Conservation (phyloP, 2,329 filamentous ascomycete genomes). For the Fusarium dlaminii region DNA sequence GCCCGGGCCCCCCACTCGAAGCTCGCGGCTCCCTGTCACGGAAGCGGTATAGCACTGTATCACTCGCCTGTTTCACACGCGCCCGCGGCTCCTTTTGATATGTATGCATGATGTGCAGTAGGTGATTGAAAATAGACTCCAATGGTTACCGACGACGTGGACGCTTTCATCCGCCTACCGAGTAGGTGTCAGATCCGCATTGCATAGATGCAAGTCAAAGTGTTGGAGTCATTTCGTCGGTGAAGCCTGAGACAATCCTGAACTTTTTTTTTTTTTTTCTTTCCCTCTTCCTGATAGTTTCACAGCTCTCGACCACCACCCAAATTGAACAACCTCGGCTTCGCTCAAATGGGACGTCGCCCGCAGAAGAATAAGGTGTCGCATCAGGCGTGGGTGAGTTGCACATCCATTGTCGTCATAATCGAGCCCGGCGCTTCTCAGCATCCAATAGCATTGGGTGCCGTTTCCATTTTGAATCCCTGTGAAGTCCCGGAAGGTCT, state of each 20-base stretch:
- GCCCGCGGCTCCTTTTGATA: slow-evolving; percentile 34
- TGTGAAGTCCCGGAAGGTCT: slow-evolving; percentile 32
- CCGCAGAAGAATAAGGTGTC: slow-evolving; percentile 24
- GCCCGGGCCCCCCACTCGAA: slow-evolving; percentile 22
- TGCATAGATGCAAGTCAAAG: slow-evolving; percentile 27
- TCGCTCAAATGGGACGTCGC: slow-evolving; percentile 22
- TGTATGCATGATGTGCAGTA: slow-evolving; percentile 46
- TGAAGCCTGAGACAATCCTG: slow-evolving; percentile 39
- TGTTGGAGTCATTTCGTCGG: slow-evolving; percentile 39
- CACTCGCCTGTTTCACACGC: slow-evolving; percentile 32
- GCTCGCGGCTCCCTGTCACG: slow-evolving; percentile 32
- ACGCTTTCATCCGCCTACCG: slow-evolving; percentile 37
- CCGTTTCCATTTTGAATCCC: slow-evolving; percentile 22
- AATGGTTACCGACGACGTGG: slow-evolving; percentile 44
- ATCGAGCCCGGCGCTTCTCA: slow-evolving; percentile 25
- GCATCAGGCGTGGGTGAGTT: slow-evolving; percentile 36
- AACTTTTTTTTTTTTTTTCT: not conserved
- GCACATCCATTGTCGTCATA: slow-evolving; percentile 42
- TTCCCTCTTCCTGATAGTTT: not conserved
- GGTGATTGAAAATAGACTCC: slow-evolving; percentile 38
- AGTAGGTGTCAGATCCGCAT: slow-evolving; percentile 39
- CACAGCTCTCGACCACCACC: slow-evolving; percentile 2
- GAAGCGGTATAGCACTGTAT: slow-evolving; percentile 36
- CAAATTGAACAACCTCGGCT: slow-evolving; percentile 21
- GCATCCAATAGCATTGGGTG: slow-evolving; percentile 31